phyloP scores from a whole-genome alignment of 2,329 filamentous ascomycete species.

The Onygenales sp. region DNA sequence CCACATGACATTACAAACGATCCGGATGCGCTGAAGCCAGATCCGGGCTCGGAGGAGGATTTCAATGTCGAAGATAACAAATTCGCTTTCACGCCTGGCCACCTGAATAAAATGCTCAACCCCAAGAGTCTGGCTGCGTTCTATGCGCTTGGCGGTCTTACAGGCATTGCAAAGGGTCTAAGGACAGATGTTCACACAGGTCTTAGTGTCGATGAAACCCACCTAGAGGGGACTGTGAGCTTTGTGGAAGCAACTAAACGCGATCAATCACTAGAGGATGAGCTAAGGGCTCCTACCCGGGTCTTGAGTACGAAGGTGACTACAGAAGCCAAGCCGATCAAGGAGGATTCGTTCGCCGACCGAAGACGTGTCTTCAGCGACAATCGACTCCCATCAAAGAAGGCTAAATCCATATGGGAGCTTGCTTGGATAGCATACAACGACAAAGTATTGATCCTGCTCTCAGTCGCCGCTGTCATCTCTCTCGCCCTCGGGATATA shows the following conservation, averaged over 20 bases:
- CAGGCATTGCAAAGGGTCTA: slow-evolving; percentile 64
- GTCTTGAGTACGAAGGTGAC: slow-evolving; percentile 13
- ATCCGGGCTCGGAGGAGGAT: slow-evolving; percentile 61
- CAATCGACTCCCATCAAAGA: slow-evolving; percentile 59
- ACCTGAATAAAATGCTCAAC: slow-evolving; percentile 67
- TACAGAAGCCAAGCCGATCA: slow-evolving; percentile 13
- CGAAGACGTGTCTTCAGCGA: slow-evolving; percentile 61
- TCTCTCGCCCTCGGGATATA: slow-evolving; percentile 68
- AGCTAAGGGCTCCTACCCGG: slow-evolving; percentile 7
- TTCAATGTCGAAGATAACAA: slow-evolving; percentile 59
- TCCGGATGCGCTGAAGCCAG: slow-evolving; percentile 54
- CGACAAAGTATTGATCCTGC: slow-evolving; percentile 66
- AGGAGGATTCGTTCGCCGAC: slow-evolving; percentile 44
- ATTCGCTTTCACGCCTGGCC: slow-evolving; percentile 65
- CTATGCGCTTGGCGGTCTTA: slow-evolving; percentile 62
- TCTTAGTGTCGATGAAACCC: slow-evolving; percentile 59
- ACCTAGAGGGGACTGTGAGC: slow-evolving; percentile 52
- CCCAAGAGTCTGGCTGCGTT: slow-evolving; percentile 70
- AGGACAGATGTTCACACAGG: slow-evolving; percentile 56
- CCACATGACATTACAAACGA: slow-evolving; percentile 47
- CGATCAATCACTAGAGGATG: slow-evolving; percentile 7
- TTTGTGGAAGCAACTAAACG: slow-evolving; percentile 54
- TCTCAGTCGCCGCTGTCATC: slow-evolving; percentile 62
- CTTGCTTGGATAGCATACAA: slow-evolving; percentile 75
- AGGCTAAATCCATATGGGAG: slow-evolving; percentile 59